phyloP scores from a whole-genome alignment of 208 protist species.

The Leishmania aethiopica region DNA sequence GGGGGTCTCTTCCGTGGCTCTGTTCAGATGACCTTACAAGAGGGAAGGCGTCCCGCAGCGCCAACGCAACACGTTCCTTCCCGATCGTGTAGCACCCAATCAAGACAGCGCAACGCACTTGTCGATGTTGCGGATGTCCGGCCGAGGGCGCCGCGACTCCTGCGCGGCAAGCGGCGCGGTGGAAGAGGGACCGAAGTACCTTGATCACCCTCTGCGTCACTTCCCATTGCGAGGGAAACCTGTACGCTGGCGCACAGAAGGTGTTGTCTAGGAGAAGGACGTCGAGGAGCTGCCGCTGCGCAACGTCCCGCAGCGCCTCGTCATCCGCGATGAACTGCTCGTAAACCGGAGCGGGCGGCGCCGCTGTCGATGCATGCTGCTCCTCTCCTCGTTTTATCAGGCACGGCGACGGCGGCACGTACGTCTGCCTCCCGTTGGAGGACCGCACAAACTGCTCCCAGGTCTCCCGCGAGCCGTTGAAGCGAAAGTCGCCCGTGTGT shows the following conservation, averaged over 20 bases:
- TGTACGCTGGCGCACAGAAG: conserved; percentile 83
- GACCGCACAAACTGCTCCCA: conserved; percentile 13
- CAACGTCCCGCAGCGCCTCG: conserved; percentile 44
- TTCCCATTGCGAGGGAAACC: conserved; percentile 77
- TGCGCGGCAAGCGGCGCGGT: conserved; percentile 7
- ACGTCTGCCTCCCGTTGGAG: neutral
- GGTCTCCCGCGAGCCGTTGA: conserved; percentile 38
- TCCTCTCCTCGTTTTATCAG: neutral
- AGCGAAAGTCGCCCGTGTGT: conserved; percentile 95
- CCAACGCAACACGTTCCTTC: conserved; percentile 88
- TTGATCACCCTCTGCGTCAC: conserved; percentile 52
- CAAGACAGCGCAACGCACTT: conserved; percentile 70
- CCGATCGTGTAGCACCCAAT: conserved; percentile 92
- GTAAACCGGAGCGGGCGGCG: conserved; percentile 29
- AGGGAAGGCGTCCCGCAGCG: conserved; percentile 63
- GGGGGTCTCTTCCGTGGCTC: neutral
- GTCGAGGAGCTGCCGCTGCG: conserved; percentile 46
- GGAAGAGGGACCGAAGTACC: conserved; percentile 49
- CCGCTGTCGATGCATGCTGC: neutral
- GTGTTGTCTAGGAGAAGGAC: conserved; percentile 94
- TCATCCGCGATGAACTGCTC: conserved; percentile 65
- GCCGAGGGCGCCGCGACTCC: neutral
- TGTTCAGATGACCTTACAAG: neutral
- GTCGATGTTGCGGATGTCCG: neutral
- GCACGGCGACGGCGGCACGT: neutral